Percentiles rank a stretch among this genome's conserved stretches.
These are phyloP conservation scores for Peniophora sp. DNA, from an alignment of 1,284 basidiomycete genomes.

Conservation along the genomic window DNA sequence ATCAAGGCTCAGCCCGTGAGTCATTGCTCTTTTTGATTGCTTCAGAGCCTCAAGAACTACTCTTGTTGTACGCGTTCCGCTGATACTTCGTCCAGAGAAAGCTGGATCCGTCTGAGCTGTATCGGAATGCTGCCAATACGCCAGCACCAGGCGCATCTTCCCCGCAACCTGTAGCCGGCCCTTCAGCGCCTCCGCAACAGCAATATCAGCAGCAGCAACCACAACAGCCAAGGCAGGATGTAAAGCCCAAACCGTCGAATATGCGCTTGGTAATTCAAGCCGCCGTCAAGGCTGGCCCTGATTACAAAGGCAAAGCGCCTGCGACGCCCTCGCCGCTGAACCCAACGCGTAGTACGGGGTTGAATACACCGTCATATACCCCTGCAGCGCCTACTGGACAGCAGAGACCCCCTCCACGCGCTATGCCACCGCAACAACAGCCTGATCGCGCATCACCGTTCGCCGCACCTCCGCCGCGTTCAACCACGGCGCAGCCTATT, in stretches of 20 bases:
- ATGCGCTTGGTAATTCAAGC: slow-evolving; percentile 8
- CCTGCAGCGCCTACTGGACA: not conserved
- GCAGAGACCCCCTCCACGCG: not conserved
- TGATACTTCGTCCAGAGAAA: slow-evolving; percentile 41
- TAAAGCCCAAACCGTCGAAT: slow-evolving; percentile 7
- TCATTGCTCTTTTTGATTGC: too few relatives aligned
- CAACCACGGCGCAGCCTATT: too few relatives aligned
- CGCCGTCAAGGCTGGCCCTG: slow-evolving; percentile 11
- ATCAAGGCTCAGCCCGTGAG: slow-evolving; percentile 77
- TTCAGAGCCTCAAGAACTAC: too few relatives aligned
- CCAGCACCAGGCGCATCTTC: slow-evolving; percentile 14
- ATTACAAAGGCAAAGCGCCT: slow-evolving; percentile 12
- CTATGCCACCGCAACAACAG: too few relatives aligned
- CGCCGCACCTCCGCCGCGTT: too few relatives aligned
- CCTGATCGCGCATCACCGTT: too few relatives aligned
- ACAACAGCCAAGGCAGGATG: not conserved
- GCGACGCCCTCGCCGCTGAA: not conserved
- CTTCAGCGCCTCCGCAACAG: not conserved
- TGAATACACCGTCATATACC: slow-evolving; percentile 3
- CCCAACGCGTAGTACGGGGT: not conserved
- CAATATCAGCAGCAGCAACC: too few relatives aligned
- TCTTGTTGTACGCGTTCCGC: too few relatives aligned
- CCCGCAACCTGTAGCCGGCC: slow-evolving; percentile 1
- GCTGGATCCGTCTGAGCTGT: slow-evolving; percentile 64
- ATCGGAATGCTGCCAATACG: slow-evolving; percentile 68